phyloP scores from a whole-genome alignment of 2,329 filamentous ascomycete species.

The Clonostachys rhizophaga region DNA sequence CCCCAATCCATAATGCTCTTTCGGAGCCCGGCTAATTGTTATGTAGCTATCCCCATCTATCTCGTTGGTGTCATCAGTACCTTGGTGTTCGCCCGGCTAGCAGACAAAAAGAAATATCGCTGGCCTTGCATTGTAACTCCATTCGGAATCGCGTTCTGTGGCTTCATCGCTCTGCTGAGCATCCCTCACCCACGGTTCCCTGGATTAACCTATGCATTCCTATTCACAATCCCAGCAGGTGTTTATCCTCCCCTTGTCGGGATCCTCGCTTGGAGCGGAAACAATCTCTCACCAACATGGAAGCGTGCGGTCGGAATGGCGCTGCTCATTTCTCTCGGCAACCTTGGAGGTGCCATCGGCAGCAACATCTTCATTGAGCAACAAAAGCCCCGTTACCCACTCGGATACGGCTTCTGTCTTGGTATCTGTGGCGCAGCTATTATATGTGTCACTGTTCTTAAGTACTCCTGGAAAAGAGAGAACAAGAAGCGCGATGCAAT shows the following conservation, averaged over 20 bases:
- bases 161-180: conserved; percentile 5
- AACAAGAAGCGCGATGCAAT: conserved; percentile 11
- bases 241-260: conserved; percentile 20
- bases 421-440: conserved; percentile 3
- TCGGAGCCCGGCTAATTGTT: background rate
- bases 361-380: conserved; percentile 5
- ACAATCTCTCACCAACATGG: conserved; percentile 7
- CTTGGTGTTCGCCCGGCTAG: conserved; percentile 2
- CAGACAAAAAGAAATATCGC: conserved; percentile 3
- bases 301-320: conserved; percentile 8
- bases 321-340: conserved; percentile 6
- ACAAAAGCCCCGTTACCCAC: conserved; percentile 3
- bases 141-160: conserved; percentile 4
- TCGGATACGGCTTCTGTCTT: conserved; percentile 4
- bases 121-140: conserved; percentile 6
- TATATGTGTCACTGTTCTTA: background rate
- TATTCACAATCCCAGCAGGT: conserved; percentile 13
- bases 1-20: background rate
- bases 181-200: conserved; percentile 10
- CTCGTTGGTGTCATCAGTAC: conserved; percentile 3
- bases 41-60: conserved; percentile 1
- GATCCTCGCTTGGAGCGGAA: conserved; percentile 6
- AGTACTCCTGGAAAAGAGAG: conserved; percentile 1
- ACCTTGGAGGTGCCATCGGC: conserved; percentile 4
- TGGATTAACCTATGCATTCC: conserved; percentile 15